Evolutionary conservation across 2,329 filamentous ascomycete genomes (phyloP), one percentile per base, ranked within the genome.

Genomic region (Ophiostoma himal-ulmi): DNA sequence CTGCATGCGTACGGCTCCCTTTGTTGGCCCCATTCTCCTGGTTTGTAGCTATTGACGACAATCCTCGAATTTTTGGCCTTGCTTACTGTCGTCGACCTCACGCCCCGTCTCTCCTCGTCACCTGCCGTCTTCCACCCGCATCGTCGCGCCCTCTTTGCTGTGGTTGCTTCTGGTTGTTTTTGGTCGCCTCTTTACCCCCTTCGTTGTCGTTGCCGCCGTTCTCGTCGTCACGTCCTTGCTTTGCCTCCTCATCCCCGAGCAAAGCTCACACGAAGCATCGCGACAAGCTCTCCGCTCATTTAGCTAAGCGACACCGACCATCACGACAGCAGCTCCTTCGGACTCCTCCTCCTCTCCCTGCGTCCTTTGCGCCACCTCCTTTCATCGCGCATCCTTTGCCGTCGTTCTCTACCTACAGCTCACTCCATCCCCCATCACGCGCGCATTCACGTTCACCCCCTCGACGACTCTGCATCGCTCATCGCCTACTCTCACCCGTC

Each of bases 41-140:
- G 20, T 41, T 22, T 39, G 62, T 65, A 65, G 62, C 62, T 65
- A 65, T 39, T 65, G 62, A 65, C 62, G 62, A 65, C 62, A n/a
- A 39, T 39, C 20, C 36, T 39, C 36, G 20, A 39, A 39, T 13
- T 64, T 65, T 65, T 65, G 34, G 62, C 36, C 62, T 65, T 36
- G 20, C 7, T 39, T 39, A 20, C 60, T 64, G 34, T 34, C 30
- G 36, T 39, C 34, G 34, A 39, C 60, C 60, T 65, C 36, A 22
- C 36, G 62, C 37, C 48, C n/a, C 30, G 22, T 65, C 30, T 44
- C 7, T 37, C n/a, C 26, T 70, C 30, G 39, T 26, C 30, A 7
- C 26, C 6, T n/a, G 20, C 54, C 65, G n/a, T 30, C 37, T 11
- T 41, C 13, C 36, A 14, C 34, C 36, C 36, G n/a, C 30, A 20